Conservation (phyloP, 2,329 filamentous ascomycete genomes). For the Fusarium multiceps region DNA sequence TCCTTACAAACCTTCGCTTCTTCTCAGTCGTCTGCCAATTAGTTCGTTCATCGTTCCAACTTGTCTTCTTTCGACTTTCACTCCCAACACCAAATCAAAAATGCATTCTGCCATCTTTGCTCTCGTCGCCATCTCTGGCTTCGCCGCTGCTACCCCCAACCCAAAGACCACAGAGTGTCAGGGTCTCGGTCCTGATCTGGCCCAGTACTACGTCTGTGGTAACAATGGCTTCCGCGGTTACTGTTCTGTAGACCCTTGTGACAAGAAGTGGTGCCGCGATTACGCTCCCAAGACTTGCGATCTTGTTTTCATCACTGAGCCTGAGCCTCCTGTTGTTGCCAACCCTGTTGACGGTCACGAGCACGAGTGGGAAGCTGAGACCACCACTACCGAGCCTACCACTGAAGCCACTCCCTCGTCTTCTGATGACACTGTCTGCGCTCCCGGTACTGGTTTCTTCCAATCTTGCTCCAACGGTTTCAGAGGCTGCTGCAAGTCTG, state of each 20-base stretch:
- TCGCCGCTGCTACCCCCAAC: slow-evolving; percentile 15
- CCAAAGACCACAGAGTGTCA: slow-evolving; percentile 23
- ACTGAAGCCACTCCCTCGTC: background rate
- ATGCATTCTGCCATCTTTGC: slow-evolving; percentile 36
- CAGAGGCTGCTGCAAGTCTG: slow-evolving; percentile 21
- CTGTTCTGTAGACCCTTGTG: slow-evolving; percentile 26
- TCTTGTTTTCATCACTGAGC: slow-evolving; percentile 14
- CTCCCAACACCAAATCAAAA: slow-evolving; percentile 5
- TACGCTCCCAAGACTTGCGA: slow-evolving; percentile 24
- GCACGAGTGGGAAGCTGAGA: background rate
- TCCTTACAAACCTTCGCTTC: slow-evolving; percentile 36
- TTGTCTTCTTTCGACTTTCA: background rate
- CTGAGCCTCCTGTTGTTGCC: background rate
- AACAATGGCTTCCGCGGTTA: slow-evolving; percentile 31
- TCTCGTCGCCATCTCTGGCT: slow-evolving; percentile 24
- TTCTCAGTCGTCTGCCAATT: slow-evolving; percentile 19
- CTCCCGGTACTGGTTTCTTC: slow-evolving; percentile 18
- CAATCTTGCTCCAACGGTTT: slow-evolving; percentile 28
- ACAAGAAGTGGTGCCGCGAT: slow-evolving; percentile 26
- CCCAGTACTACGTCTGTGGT: slow-evolving; percentile 21
- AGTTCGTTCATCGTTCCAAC: slow-evolving; percentile 10
- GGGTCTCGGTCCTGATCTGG: slow-evolving; percentile 9
- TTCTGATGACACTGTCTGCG: background rate
- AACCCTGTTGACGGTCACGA: background rate
- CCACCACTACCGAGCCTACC: background rate